These are phyloP conservation scores for Penicillium freii DNA, from an alignment of 2,329 filamentous ascomycete genomes.

Conservation along the genomic window DNA sequence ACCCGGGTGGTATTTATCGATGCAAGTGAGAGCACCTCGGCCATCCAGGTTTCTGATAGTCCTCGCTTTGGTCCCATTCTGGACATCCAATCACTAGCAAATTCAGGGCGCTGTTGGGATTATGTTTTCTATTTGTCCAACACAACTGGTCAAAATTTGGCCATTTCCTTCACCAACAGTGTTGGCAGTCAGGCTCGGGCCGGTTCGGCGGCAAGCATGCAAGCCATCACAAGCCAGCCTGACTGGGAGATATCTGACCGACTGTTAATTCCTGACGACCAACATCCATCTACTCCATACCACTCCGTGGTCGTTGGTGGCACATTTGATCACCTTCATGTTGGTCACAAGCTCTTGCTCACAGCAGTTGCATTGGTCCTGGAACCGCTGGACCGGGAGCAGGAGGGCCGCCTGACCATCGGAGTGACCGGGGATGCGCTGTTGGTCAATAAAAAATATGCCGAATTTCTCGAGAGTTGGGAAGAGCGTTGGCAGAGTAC, in stretches of 20 bases:
- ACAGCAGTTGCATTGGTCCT: slow-evolving; percentile 78
- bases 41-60: slow-evolving; percentile 21
- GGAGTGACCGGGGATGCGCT: slow-evolving; percentile 88
- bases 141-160: slow-evolving; percentile 27
- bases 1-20: slow-evolving; percentile 71
- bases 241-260: slow-evolving; percentile 24
- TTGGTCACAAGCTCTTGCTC: slow-evolving; percentile 92
- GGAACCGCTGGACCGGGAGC: slow-evolving; percentile 46
- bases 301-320: slow-evolving; percentile 77
- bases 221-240: slow-evolving; percentile 23
- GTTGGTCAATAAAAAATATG: slow-evolving; percentile 84
- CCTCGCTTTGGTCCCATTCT: slow-evolving; percentile 50
- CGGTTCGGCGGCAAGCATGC: slow-evolving; percentile 19
- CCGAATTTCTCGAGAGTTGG: slow-evolving; percentile 79
- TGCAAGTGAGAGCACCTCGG: slow-evolving; percentile 28
- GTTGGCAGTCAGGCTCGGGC: slow-evolving; percentile 22
- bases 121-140: slow-evolving; percentile 34
- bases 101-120: slow-evolving; percentile 35
- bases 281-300: slow-evolving; percentile 40
- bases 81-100: slow-evolving; percentile 49
- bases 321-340: slow-evolving; percentile 94
- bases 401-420: slow-evolving; percentile 64
- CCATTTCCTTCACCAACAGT: slow-evolving; percentile 39
- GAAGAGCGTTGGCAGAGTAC: slow-evolving; percentile 66
- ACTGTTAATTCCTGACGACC: slow-evolving; percentile 25